Conservation (phyloP, 2,329 filamentous ascomycete genomes). For the Fusarium albosuccineum region DNA sequence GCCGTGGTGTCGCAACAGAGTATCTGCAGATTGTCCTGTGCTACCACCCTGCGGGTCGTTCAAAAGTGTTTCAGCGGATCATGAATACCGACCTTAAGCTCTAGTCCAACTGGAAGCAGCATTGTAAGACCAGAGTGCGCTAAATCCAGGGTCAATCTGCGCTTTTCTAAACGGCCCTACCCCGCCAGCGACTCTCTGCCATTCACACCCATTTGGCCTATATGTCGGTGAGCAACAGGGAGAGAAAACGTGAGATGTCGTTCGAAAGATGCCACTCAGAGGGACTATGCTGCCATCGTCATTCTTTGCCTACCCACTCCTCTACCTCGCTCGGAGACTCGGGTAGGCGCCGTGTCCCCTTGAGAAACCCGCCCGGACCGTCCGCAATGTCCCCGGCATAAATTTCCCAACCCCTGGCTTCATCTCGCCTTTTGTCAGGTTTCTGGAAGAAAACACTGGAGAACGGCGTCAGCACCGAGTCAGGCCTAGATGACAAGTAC, state of each 20-base stretch:
- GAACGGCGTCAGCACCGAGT: constrained; percentile 27
- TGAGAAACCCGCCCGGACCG: constrained; percentile 22
- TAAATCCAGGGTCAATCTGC: background rate
- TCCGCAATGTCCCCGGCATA: constrained; percentile 21
- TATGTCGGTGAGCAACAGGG: constrained; percentile 7
- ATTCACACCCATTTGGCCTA: background rate
- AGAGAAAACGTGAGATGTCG: constrained; percentile 1
- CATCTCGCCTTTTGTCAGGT: constrained; percentile 34
- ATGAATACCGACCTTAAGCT: constrained; percentile 8
- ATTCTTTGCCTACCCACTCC: constrained; percentile 5
- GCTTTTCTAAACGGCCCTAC: background rate
- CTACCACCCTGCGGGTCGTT: constrained; percentile 1
- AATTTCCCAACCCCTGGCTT: constrained; percentile 33
- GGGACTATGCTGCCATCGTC: constrained; percentile 7
- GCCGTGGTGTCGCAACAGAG: constrained; percentile 15
- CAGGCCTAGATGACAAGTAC: constrained; percentile 8
- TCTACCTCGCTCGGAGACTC: constrained; percentile 17
- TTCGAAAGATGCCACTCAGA: background rate
- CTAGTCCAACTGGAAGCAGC: constrained; percentile 22
- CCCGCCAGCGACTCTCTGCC: background rate
- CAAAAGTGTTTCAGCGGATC: background rate
- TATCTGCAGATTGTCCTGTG: constrained; percentile 3
- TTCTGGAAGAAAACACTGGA: constrained; percentile 35
- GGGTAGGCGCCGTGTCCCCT: constrained; percentile 19
- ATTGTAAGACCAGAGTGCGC: background rate